A percentile compares a stretch with the other conserved stretches of the same genome.
Conservation (phyloP, 306 rosid species). For the cucumber (Cucumis sativus) region Cucumber_9930_V3 NC_026659.2:12710001-12710500, state of each 20-base stretch:
- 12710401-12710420: no score
- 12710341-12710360: no score
- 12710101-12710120: not conserved
- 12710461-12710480: no score
- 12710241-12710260: not conserved
- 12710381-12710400: no score
- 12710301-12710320: no score
- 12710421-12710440: no score
- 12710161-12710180: not conserved
- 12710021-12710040: not conserved
- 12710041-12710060: not conserved
- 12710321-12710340: no score
- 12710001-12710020: not conserved
- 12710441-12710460: no score
- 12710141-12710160: not conserved
- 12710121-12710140: not conserved
- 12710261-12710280: not conserved
- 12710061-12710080: not conserved
- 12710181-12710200: not conserved
- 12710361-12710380: no score
- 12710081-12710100: not conserved
- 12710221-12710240: not conserved
- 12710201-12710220: not conserved
- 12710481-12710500: no score
- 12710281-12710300: not conserved